Base-by-base conservation (phyloP, 2,329 filamentous ascomycete species). In the Exophiala spinifera region DNA sequence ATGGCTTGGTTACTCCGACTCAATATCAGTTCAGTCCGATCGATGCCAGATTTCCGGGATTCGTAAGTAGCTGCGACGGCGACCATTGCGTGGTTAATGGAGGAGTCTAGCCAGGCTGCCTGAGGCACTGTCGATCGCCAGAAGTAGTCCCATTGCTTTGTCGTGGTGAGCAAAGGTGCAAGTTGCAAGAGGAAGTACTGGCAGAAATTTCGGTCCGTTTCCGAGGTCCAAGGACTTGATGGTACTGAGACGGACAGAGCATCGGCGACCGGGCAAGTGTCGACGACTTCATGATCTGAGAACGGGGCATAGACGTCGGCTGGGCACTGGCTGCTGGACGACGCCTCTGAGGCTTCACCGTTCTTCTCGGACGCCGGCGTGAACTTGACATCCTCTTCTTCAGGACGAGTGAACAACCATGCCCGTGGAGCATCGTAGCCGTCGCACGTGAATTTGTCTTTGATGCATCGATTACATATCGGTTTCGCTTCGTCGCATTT, bases 41-140 rank as follows among this genome's bases (percentile, higher is more conserved):
- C 44, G 15, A 51, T 14, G 7, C 48, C 40, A 10, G 51, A 53
- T 23, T 19, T 51, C n/a, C 34, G 31, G 17, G 55, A 53, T 40
- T 60, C 55, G 36, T 44, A 58, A 1, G 55, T 46, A 5, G 53
- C 46, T 14, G 57, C 57, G 33, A 54, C 34, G 13, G 55, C 57
- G 14, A 60, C 37, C 51, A 60, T 50, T 11, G 55, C 57, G 49
- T 60, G 55, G 17, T 53, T 51, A 14, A 60, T 49, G 19, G 48
- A 47, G 13, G 43, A 28, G 23, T 53, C 49, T 4, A 46, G 17
- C 51, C 55, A 60, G 11, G 55, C 51, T 3, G 44, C 49, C 39
- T 56, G 57, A 23, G 57, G 57, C n/a, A 60, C 51, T 14, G 47
- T 49, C 13, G 23, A 25, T 13, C 44, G 36, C 57, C 57, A 60